phyloP scores from a whole-genome alignment of 768 basidiomycete genomes.

The Clathrus columnatus region DNA sequence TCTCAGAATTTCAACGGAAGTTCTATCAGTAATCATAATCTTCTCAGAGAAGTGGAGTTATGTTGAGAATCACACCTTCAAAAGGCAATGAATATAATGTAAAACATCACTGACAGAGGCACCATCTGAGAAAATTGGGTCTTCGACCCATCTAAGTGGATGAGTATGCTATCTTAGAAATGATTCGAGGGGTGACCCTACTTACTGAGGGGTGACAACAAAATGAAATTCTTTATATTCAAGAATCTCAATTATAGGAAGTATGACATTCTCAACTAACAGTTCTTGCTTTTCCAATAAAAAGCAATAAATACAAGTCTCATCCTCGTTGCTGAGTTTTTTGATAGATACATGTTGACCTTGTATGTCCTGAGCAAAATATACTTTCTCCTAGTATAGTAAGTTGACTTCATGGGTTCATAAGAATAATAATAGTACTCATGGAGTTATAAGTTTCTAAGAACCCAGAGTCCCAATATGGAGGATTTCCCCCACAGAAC shows the following conservation, averaged over 20 bases:
- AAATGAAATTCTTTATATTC: neutral
- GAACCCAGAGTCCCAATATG: neutral
- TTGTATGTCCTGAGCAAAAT: neutral
- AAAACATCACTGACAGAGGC: conserved; percentile 10
- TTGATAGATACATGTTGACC: neutral
- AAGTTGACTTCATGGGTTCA: no score
- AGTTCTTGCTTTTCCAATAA: neutral
- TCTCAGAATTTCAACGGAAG: no score
- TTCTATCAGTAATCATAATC: neutral
- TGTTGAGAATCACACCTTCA: neutral
- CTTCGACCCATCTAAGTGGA: conserved; percentile 1
- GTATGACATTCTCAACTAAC: neutral
- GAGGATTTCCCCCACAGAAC: neutral
- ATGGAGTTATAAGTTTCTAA: no score
- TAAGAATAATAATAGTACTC: no score
- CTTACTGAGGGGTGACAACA: neutral
- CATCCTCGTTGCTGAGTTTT: neutral
- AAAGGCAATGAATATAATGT: conserved; percentile 5
- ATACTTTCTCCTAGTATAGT: neutral
- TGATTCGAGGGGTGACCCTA: no score
- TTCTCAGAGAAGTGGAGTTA: neutral
- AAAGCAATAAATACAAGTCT: neutral
- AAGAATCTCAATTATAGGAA: neutral
- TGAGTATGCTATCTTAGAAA: no score
- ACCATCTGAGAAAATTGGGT: conserved; percentile 12